A percentile compares a stretch with the other conserved stretches of the same genome.
Conservation (phyloP, 345 rosid species). For the Cardamine resedifolia region DNA sequence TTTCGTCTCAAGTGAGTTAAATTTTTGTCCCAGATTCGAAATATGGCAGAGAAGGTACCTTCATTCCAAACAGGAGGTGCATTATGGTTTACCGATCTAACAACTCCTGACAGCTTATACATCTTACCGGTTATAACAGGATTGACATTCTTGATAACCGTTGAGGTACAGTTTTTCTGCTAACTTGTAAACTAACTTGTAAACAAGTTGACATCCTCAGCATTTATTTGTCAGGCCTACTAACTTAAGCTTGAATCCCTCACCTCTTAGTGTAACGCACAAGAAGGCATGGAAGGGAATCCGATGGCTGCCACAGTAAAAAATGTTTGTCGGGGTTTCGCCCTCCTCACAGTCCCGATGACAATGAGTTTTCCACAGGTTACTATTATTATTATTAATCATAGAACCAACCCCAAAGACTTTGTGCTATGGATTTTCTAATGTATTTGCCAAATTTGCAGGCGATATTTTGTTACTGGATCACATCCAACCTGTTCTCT, state of each 20-base stretch:
- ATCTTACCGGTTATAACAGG: conserved; percentile 70
- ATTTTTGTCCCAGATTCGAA: conserved; percentile 49
- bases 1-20: neutral
- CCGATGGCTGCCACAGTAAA: conserved; percentile 56
- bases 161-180: conserved; percentile 60
- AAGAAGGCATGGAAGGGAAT: conserved; percentile 94
- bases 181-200: conserved; percentile 4
- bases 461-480: conserved; percentile 94
- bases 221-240: neutral
- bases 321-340: conserved; percentile 57
- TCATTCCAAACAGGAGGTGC: conserved; percentile 88
- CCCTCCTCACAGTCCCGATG: conserved; percentile 67
- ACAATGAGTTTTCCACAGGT: conserved; percentile 83
- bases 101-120: conserved; percentile 67
- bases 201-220: conserved; percentile 9
- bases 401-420: neutral
- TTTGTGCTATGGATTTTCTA: neutral
- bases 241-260: neutral
- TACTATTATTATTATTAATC: conserved; percentile 28
- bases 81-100: conserved; percentile 76
- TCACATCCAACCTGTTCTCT: conserved; percentile 82
- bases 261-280: conserved; percentile 58
- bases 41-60: conserved; percentile 87
- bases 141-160: conserved; percentile 64
- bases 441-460: conserved; percentile 39